phyloP scores from a whole-genome alignment of 2,329 filamentous ascomycete species.

The Trichophyton rubrum region DNA sequence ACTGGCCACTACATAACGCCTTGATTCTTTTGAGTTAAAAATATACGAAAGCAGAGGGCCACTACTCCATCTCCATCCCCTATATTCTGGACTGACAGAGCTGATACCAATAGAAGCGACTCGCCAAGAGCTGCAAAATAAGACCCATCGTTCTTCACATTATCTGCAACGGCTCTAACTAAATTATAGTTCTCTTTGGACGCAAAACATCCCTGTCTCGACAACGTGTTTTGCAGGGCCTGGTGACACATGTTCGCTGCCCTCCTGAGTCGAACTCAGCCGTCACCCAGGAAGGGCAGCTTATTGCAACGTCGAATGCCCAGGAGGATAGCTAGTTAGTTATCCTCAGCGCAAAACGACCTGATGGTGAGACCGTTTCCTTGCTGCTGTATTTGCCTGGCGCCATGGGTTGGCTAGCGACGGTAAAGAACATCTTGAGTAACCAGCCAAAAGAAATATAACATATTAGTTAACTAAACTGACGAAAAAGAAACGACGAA shows the following conservation, averaged over 20 bases:
- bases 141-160: constrained; percentile 1
- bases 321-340: background rate
- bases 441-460: no score
- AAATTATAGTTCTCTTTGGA: constrained; percentile 2
- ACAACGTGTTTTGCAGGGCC: constrained; percentile 1
- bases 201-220: background rate
- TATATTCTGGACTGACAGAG: no score
- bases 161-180: constrained; percentile 1
- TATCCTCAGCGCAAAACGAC: background rate
- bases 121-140: background rate
- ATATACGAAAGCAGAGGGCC: no score
- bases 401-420: background rate
- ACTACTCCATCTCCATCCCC: no score
- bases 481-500: no score
- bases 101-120: background rate
- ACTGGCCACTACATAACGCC: no score
- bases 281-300: background rate
- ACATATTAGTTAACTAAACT: no score
- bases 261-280: background rate
- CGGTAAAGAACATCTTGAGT: background rate
- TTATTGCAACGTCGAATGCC: background rate
- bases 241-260: background rate
- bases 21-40: no score
- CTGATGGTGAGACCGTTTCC: background rate
- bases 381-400: background rate